These are phyloP conservation scores for Entomophthora muscae DNA, from an alignment of 371 early-diverging fungal species.

Conservation along the genomic window DNA sequence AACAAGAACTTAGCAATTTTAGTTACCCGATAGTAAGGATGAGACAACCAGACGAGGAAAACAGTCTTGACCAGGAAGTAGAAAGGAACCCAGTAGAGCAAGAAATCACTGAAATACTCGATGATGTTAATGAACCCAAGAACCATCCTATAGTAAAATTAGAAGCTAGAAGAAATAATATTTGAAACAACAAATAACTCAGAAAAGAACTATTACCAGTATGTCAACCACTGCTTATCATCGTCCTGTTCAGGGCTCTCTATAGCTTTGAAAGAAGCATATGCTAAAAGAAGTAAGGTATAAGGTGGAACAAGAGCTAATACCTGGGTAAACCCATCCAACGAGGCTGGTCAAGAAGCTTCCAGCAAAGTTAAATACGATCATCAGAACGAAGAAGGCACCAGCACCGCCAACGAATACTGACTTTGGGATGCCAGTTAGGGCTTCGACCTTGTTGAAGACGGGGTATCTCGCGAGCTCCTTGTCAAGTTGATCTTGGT, in stretches of 20 bases:
- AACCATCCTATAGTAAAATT: conserved; percentile 37
- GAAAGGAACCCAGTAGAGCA: conserved; percentile 83
- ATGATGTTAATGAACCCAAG: conserved; percentile 62
- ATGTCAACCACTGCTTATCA: conserved; percentile 79
- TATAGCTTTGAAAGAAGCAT: conserved; percentile 80
- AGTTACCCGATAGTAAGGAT: conserved; percentile 16
- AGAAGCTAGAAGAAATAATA: not conserved
- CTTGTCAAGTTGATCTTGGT: conserved; percentile 40
- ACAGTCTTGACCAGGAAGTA: conserved; percentile 83
- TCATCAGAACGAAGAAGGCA: conserved; percentile 35
- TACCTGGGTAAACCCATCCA: conserved; percentile 76
- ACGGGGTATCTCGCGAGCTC: conserved; percentile 48
- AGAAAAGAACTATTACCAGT: conserved; percentile 29
- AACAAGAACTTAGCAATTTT: not conserved
- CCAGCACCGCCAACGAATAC: conserved; percentile 46
- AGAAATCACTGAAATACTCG: conserved; percentile 70
- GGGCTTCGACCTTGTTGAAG: conserved; percentile 39
- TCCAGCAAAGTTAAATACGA: conserved; percentile 79
- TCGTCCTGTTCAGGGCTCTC: conserved; percentile 58
- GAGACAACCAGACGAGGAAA: conserved; percentile 43
- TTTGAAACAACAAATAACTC: not conserved
- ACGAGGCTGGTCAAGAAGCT: conserved; percentile 60
- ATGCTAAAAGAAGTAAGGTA: conserved; percentile 28
- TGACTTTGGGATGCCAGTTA: conserved; percentile 66
- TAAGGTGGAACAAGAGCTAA: conserved; percentile 2